phyloP scores from a whole-genome alignment of 108 stramenopile species.

The Pseudonitzschia pungens region DNA sequence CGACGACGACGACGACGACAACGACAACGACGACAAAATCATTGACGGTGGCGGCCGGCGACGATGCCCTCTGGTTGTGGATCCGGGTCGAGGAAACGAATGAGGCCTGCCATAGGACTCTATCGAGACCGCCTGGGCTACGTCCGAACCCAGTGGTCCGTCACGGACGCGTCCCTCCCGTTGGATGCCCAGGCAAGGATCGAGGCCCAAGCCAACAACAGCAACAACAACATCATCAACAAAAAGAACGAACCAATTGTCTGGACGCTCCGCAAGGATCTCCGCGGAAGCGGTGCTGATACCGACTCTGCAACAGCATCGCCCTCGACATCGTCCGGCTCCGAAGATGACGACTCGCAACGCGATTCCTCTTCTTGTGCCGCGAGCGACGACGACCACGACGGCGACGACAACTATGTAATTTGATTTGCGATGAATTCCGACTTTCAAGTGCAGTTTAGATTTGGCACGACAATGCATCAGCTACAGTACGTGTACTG shows the following conservation, averaged over 20 bases:
- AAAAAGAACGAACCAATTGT: background rate
- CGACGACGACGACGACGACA: background rate
- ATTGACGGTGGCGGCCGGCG: background rate
- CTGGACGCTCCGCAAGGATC: background rate
- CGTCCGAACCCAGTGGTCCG: background rate
- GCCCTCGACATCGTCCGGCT: too few species aligned
- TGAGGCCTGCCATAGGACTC: constrained; percentile 50
- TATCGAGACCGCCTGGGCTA: constrained; percentile 59
- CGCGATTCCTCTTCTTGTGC: too few species aligned
- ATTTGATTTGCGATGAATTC: too few species aligned
- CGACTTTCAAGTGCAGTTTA: too few species aligned
- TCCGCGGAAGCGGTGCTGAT: background rate
- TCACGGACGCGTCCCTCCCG: background rate
- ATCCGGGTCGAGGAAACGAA: constrained; percentile 65
- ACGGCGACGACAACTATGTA: too few species aligned
- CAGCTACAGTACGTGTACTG: too few species aligned
- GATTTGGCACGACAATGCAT: too few species aligned
- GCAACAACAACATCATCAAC: background rate
- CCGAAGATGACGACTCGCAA: too few species aligned
- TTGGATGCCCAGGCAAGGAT: background rate
- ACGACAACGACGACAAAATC: background rate
- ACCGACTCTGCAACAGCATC: too few species aligned
- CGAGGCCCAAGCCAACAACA: background rate
- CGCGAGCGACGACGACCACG: too few species aligned
- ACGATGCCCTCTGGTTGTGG: constrained; percentile 10